Evolutionary conservation across 2,329 filamentous ascomycete genomes (phyloP), one percentile per base, ranked within the genome.

Genomic region (Pseudogymnoascus sp.): DNA sequence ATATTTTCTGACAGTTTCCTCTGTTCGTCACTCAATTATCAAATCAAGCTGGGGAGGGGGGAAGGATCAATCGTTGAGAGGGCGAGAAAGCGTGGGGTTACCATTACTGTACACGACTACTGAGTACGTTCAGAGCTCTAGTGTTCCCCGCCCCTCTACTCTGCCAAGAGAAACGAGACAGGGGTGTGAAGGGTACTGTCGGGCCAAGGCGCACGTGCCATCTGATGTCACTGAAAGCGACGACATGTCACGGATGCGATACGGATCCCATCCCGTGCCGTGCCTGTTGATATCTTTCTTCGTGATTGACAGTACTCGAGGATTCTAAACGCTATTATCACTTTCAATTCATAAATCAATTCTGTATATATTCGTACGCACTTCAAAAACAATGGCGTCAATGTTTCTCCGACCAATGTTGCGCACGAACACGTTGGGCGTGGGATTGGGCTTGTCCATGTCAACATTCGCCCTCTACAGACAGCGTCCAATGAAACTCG

Each of bases 391-490:
- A 60, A 71, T 70, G 70, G 63, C 69, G 60, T 63, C 66, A 12
- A 63, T 71, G 38, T 65, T 72, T 58, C 63, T 72, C 39, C 69
- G 69, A 12, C 70, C 69, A 14, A 61, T 69, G 39, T 47, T 72
- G 37, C 67, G 68, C 11, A 71, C 71, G 14, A 69, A 70, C 41
- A 64, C 66, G 4, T 63, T 73, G 20, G 72, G 73, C 12, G 67
- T 72, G 33, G 71, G 72, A 50, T 66, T 76, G 12, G 73, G 74
- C 4, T 64, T 75, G 14, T 69, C 71, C n/a, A 61, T 76, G 59
- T 68, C 72, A 58, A 69, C 70, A 3, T 69, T 70, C 59, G 64
- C 72, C 18, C 64, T 68, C 12, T 60, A 69, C 18, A 66, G 68
- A 50, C 69, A 70, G 60, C 61, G 63, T 20, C 73, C 74, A 5